phyloP scores from a whole-genome alignment of 306 rosid genomes.

The Biancaea sappan region DNA sequence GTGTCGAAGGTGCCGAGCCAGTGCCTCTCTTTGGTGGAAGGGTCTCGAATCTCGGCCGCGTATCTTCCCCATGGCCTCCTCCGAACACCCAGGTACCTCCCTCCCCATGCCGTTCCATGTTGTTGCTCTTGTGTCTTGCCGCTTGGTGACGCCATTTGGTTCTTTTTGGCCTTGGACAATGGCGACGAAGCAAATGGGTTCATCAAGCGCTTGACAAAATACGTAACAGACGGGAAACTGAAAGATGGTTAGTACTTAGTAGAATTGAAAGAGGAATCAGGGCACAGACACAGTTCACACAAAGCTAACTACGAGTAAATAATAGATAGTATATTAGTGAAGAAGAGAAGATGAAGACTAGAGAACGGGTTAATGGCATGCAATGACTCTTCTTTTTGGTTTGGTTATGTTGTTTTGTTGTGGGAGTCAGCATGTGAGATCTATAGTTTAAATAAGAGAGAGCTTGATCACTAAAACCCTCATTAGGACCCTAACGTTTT shows the following conservation, averaged over 20 bases:
- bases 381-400: neutral
- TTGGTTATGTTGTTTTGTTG: neutral
- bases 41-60: constrained; percentile 40
- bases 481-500: neutral
- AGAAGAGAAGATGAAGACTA: neutral
- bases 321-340: constrained; percentile 5
- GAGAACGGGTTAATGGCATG: neutral
- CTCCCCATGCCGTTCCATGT: constrained; percentile 28
- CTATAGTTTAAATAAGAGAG: constrained; percentile 29
- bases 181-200: constrained; percentile 24
- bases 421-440: constrained; percentile 35
- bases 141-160: constrained; percentile 17
- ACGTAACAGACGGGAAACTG: neutral
- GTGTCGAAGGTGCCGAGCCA: constrained; percentile 43
- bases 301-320: neutral
- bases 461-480: neutral
- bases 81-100: constrained; percentile 39
- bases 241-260: neutral
- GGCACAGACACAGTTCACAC: neutral
- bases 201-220: constrained; percentile 13
- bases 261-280: neutral
- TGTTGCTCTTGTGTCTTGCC: constrained; percentile 14
- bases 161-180: constrained; percentile 30
- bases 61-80: constrained; percentile 43
- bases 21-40: constrained; percentile 43